Evolutionary conservation across 768 basidiomycete genomes (phyloP).

Genomic region (Podaxis sp.): DNA sequence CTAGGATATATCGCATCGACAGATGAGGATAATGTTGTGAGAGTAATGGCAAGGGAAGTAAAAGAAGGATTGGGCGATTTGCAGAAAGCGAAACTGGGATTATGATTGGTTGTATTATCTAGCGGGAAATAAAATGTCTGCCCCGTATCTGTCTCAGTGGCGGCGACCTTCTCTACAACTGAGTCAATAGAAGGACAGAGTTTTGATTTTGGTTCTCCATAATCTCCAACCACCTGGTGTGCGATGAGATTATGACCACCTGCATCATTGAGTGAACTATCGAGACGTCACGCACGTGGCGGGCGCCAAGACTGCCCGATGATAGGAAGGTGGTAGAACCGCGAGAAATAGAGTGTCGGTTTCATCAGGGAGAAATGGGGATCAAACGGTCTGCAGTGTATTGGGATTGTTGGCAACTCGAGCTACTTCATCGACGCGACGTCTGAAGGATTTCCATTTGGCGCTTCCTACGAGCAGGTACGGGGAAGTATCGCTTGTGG

Average conservation of each 20-base stretch:
- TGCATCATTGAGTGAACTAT: constrained; percentile 7
- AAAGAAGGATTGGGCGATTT: constrained; percentile 53
- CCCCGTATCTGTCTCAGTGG: constrained; percentile 96
- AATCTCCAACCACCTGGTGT: constrained; percentile 4
- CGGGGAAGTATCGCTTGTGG: constrained; percentile 47
- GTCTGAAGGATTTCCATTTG: constrained; percentile 69
- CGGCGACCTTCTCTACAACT: constrained; percentile 57
- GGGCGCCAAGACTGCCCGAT: constrained; percentile 9
- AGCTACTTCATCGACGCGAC: constrained; percentile 73
- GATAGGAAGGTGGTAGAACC: constrained; percentile 12
- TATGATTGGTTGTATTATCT: constrained; percentile 20
- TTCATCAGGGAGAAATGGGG: not conserved
- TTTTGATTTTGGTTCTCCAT: constrained; percentile 53
- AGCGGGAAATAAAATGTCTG: constrained; percentile 32
- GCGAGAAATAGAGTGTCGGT: not conserved
- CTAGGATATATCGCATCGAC: constrained; percentile 67
- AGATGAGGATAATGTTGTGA: constrained; percentile 70
- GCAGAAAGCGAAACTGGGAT: constrained; percentile 41
- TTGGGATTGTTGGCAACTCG: constrained; percentile 44
- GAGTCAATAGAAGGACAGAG: constrained; percentile 80
- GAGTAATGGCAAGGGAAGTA: constrained; percentile 76
- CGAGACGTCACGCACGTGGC: not conserved
- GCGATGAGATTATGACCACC: constrained; percentile 6
- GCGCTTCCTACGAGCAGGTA: constrained; percentile 58
- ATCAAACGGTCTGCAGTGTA: constrained; percentile 22